Evolutionary conservation across 2,329 filamentous ascomycete genomes (phyloP).

Genomic region (Pleoardoris graminearum): DNA sequence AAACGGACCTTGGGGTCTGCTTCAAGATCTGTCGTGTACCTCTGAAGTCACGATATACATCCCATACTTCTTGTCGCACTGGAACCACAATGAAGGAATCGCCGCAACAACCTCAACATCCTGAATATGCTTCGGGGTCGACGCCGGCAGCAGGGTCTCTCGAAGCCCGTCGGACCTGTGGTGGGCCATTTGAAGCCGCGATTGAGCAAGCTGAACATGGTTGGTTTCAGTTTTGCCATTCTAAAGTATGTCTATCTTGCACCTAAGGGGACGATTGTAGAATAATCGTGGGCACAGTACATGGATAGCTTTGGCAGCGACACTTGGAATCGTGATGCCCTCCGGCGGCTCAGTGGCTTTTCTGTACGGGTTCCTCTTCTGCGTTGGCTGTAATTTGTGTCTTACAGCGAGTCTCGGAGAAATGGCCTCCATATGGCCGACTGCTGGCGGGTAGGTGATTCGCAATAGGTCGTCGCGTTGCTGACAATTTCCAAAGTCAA

Average conservation of each 20-base stretch:
- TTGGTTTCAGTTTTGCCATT: conserved; percentile 52
- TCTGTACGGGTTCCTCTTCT: conserved; percentile 54
- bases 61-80: background rate
- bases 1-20: background rate
- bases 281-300: conserved; percentile 26
- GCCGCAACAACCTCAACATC: background rate
- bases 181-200: conserved; percentile 40
- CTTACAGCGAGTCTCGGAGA: conserved; percentile 50
- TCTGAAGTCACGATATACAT: background rate
- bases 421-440: no score
- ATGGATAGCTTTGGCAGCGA: conserved; percentile 50
- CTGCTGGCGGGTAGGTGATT: conserved; percentile 50
- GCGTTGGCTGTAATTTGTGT: conserved; percentile 51
- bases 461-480: no score
- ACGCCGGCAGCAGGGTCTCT: background rate
- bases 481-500: conserved; percentile 27
- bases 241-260: conserved; percentile 41
- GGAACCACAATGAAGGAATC: background rate
- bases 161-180: background rate
- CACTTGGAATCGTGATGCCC: conserved; percentile 43
- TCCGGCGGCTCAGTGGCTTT: conserved; percentile 48
- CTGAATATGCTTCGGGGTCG: background rate
- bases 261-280: background rate
- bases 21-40: no score
- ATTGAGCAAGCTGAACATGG: conserved; percentile 49